Evolutionary conservation across 768 basidiomycete species (phyloP).

Genomic region (Leccinum barrowsii): DNA sequence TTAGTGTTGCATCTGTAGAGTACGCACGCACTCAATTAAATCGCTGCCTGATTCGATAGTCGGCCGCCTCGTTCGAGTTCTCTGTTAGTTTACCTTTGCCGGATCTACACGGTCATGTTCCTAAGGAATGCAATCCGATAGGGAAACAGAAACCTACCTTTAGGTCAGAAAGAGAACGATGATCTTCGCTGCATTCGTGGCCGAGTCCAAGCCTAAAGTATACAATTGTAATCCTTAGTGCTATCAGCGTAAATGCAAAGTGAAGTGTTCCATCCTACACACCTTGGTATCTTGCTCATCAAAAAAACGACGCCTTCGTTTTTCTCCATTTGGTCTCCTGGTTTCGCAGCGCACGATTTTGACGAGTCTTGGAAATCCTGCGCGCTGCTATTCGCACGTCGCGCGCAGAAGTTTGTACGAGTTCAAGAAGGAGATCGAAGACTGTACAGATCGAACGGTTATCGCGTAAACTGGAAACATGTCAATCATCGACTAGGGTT

Average conservation of each 20-base stretch:
- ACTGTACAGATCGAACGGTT: slow-evolving; percentile 91
- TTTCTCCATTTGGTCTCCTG: slow-evolving; percentile 58
- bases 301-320: slow-evolving; percentile 47
- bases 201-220: slow-evolving; percentile 69
- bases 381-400: slow-evolving; percentile 74
- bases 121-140: not conserved
- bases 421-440: slow-evolving; percentile 87
- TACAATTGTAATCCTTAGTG: slow-evolving; percentile 69
- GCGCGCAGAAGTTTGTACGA: slow-evolving; percentile 94
- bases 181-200: slow-evolving; percentile 79
- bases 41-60: slow-evolving; percentile 60
- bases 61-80: slow-evolving; percentile 81
- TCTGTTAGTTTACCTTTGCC: slow-evolving; percentile 87
- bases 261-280: not conserved
- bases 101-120: slow-evolving; percentile 43
- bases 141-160: slow-evolving; percentile 35
- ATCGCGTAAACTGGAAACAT: slow-evolving; percentile 67
- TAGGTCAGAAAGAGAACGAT: slow-evolving; percentile 77
- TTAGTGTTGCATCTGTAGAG: slow-evolving; percentile 5
- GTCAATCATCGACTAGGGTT: not conserved
- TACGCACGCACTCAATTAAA: not conserved
- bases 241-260: slow-evolving; percentile 3
- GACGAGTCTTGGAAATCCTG: slow-evolving; percentile 57
- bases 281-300: slow-evolving; percentile 71
- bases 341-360: slow-evolving; percentile 59